These are phyloP conservation scores for Scedosporium aurantiacum DNA, from an alignment of 2,329 filamentous ascomycete species.

Conservation along the genomic window DNA sequence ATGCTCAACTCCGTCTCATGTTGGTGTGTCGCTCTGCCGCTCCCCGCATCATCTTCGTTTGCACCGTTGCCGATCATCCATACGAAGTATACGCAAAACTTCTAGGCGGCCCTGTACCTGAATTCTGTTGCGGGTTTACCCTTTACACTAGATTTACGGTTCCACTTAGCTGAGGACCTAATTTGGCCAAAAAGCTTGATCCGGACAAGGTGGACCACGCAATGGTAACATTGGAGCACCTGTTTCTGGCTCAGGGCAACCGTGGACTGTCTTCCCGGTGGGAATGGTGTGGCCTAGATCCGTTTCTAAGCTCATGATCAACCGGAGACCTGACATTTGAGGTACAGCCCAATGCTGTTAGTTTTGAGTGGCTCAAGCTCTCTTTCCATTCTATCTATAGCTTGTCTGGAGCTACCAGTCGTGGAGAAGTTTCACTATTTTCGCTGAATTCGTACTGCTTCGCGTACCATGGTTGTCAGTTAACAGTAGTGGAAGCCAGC, in stretches of 20 bases:
- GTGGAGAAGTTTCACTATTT: too few relatives aligned
- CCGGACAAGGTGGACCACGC: background rate
- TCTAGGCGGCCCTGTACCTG: background rate
- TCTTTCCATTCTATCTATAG: too few relatives aligned
- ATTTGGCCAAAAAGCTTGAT: background rate
- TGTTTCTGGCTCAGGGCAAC: background rate
- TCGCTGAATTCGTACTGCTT: too few relatives aligned
- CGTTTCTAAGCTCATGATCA: too few relatives aligned
- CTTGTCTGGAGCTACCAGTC: too few relatives aligned
- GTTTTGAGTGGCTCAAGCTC: too few relatives aligned
- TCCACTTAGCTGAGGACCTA: background rate
- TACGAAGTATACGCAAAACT: background rate
- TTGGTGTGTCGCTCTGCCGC: background rate
- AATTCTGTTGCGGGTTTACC: too few relatives aligned
- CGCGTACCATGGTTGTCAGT: too few relatives aligned
- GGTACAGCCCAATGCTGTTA: too few relatives aligned
- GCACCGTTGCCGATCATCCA: background rate
- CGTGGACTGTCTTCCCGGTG: background rate
- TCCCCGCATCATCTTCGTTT: background rate
- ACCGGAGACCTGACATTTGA: too few relatives aligned
- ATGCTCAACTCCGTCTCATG: background rate
- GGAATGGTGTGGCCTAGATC: background rate
- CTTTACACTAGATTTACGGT: too few relatives aligned
- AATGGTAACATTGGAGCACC: background rate
- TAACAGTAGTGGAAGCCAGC: too few relatives aligned